Evolutionary conservation across 257 asterid species (phyloP).

Genomic region (Cynanchum wilfordii): DNA sequence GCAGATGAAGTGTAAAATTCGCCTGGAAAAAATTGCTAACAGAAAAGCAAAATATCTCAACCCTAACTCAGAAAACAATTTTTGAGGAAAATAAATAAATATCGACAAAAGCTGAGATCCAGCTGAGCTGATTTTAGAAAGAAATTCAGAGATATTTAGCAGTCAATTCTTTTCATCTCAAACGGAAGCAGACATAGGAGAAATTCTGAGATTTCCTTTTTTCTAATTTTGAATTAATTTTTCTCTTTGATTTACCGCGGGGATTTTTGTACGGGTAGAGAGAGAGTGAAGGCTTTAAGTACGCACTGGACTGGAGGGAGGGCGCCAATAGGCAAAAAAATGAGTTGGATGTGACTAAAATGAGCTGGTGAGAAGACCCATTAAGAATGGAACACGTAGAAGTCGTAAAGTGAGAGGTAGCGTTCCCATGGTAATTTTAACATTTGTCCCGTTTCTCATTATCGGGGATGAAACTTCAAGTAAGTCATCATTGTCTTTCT

Average conservation of each 20-base stretch:
- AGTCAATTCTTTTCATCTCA: no score
- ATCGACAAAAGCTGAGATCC: constrained; percentile 4
- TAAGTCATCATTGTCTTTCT: no score
- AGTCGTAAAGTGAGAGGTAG: not conserved
- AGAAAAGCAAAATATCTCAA: not conserved
- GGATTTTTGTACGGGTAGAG: not conserved
- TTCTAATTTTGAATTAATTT: not conserved
- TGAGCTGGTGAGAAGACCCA: constrained; percentile 25
- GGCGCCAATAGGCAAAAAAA: constrained; percentile 14
- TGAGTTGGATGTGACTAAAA: constrained; percentile 5
- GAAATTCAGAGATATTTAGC: not conserved
- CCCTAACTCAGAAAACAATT: not conserved
- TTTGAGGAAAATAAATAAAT: not conserved
- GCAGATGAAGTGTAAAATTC: not conserved
- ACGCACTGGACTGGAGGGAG: constrained; percentile 13
- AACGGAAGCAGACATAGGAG: not conserved
- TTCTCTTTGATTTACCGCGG: constrained; percentile 15
- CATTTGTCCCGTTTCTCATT: not conserved
- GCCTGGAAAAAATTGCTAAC: not conserved
- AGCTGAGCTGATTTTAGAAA: constrained; percentile 12
- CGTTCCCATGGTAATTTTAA: not conserved
- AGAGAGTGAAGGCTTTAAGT: not conserved
- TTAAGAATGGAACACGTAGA: constrained; percentile 12
- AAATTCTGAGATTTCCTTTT: not conserved
- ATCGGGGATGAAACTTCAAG: no score